Base-by-base conservation (phyloP, 495 filamentous ascomycete genomes). In the Penicillium mononematosum region DNA sequence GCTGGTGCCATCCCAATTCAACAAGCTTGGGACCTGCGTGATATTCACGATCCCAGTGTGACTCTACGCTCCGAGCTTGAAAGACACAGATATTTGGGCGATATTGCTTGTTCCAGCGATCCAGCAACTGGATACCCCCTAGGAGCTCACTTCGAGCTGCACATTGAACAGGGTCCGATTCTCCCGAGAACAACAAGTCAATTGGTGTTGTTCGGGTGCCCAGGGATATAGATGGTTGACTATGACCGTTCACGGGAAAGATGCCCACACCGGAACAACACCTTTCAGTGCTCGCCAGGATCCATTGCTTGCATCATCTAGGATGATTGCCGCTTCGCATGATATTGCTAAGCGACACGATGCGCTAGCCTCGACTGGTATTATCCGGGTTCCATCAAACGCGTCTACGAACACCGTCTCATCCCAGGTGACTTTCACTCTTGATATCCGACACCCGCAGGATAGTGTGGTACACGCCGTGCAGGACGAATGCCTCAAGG, bases 161-260 rank as follows among this genome's bases (percentile, higher is more conserved):
- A 91, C 60, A 91, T 92, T 53, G 89, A 92, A 61, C 88, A 92
- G 72, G 88, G 88, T 0, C 86, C 87, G 5, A 81, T 86, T 25
- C 80, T 92, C 3, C 82, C 85, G 70, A 71, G 4, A 73, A 75
- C 17, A 68, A 75, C 4, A 72, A 80, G 46, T 82, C 83, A 36
- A 81, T 90, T 45, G 88, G 86, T 1, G 76, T 88, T 5, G 88
- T 91, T 9, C 76, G 76, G 24, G 87, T 5, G 87, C 85, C 14
- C 73, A 76, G 55, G 70, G 73, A 14, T 88, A 86, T 58, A 78
- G 80, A 55, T 90, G 88, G 88, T 78, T 73, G 80, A 80, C 17
- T 58, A 51, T 92, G 14, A 79, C 77, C 8, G 80, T 90, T 2
- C 67, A 68, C 2, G 88, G 88, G 5, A 72, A 78, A 44, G 85